Evolutionary conservation across 2,329 filamentous ascomycete species (phyloP).

Genomic region (Lizonia empirigonia): DNA sequence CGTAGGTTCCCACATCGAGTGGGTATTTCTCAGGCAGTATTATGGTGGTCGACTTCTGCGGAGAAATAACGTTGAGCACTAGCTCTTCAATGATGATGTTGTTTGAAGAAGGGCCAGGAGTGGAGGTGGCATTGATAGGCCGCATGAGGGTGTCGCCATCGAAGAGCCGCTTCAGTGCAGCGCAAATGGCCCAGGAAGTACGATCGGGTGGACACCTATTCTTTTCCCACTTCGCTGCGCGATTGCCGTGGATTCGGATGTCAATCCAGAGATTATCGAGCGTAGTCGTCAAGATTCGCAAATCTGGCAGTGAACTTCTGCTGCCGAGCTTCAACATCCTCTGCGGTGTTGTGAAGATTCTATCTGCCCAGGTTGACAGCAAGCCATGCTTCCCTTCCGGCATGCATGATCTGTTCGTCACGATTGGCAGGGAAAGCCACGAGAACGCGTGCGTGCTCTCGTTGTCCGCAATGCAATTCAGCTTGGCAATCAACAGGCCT

Average conservation of each 20-base stretch:
- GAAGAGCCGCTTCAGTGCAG: slow-evolving; percentile 39
- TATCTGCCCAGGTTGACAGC: slow-evolving; percentile 26
- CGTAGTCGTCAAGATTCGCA: neutral
- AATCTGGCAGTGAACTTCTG: slow-evolving; percentile 2
- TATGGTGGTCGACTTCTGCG: slow-evolving; percentile 4
- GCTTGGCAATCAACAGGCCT: slow-evolving; percentile 22
- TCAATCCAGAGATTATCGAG: slow-evolving; percentile 41
- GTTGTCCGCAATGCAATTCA: slow-evolving; percentile 42
- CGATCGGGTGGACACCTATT: slow-evolving; percentile 29
- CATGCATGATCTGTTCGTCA: slow-evolving; percentile 21
- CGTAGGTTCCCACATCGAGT: slow-evolving; percentile 23
- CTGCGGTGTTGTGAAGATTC: slow-evolving; percentile 14
- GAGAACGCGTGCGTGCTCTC: slow-evolving; percentile 41
- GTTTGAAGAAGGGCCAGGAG: slow-evolving; percentile 6
- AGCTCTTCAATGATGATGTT: slow-evolving; percentile 38
- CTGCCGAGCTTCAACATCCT: slow-evolving; percentile 11
- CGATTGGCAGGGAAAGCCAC: slow-evolving; percentile 39
- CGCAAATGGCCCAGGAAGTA: slow-evolving; percentile 44
- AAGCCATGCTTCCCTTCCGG: slow-evolving; percentile 8
- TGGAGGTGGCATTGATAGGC: slow-evolving; percentile 6
- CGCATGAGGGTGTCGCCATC: slow-evolving; percentile 34
- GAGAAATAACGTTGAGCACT: slow-evolving; percentile 40
- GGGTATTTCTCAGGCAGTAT: slow-evolving; percentile 29
- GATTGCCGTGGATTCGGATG: slow-evolving; percentile 31
- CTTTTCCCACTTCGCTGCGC: slow-evolving; percentile 25